These are phyloP conservation scores for Calocera cornea DNA, from an alignment of 768 basidiomycete genomes.

Conservation along the genomic window DNA sequence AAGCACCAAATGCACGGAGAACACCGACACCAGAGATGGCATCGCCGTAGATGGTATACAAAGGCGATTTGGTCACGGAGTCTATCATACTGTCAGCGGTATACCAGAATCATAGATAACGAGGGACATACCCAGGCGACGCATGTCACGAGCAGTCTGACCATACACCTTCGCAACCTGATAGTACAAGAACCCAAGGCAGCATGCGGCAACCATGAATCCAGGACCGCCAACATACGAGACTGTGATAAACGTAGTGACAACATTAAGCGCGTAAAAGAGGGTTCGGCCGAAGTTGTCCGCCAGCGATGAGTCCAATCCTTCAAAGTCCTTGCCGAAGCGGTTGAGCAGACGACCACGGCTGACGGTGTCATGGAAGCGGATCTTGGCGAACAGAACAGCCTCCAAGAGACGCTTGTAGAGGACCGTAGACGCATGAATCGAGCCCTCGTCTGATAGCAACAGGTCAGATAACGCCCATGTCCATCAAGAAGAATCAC, in stretches of 20 bases:
- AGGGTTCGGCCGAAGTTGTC: constrained; percentile 77
- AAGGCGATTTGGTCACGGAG: constrained; percentile 35
- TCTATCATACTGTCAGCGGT: constrained; percentile 16
- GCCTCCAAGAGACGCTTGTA: constrained; percentile 71
- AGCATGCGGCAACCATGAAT: constrained; percentile 47
- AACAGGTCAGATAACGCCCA: constrained; percentile 6
- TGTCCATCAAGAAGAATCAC: constrained; percentile 16
- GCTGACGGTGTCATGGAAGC: constrained; percentile 87
- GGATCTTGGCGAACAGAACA: constrained; percentile 74
- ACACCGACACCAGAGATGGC: constrained; percentile 39
- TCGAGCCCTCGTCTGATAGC: constrained; percentile 51
- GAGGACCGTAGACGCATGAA: constrained; percentile 62
- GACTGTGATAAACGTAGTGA: constrained; percentile 60
- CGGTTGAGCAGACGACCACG: constrained; percentile 72
- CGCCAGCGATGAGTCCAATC: constrained; percentile 67
- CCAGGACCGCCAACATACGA: constrained; percentile 65
- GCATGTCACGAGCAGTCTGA: constrained; percentile 49
- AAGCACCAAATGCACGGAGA: constrained; percentile 75
- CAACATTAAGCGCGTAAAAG: constrained; percentile 52
- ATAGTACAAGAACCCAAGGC: constrained; percentile 53
- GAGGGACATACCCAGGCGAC: constrained; percentile 16
- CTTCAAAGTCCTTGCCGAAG: constrained; percentile 83
- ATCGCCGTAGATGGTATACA: constrained; percentile 41
- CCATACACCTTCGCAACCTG: constrained; percentile 49
- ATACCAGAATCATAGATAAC: not conserved